These are phyloP conservation scores for Straminergon stramineum DNA, from an alignment of 225 moss, liverwort and hornwort genomes.

Conservation along the genomic window DNA sequence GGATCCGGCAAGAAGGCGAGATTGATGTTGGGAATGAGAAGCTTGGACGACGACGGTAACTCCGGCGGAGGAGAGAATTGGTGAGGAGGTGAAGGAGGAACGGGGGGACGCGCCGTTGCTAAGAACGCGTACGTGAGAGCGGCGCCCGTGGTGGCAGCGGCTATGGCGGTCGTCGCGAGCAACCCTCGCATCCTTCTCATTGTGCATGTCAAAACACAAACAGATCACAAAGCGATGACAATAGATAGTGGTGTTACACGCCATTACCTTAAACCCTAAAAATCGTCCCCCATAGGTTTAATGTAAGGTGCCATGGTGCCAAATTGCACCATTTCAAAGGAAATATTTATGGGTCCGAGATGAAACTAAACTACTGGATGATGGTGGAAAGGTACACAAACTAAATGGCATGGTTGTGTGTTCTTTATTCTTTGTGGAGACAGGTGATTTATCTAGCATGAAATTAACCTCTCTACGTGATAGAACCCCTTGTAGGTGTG, in stretches of 20 bases:
- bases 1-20: conserved; percentile 6
- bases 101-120: neutral
- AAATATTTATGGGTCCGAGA: too few relatives aligned
- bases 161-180: neutral
- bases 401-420: too few relatives aligned
- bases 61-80: conserved; percentile 2
- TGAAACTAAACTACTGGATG: too few relatives aligned
- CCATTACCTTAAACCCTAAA: neutral
- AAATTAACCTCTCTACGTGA: too few relatives aligned
- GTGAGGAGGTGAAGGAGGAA: neutral
- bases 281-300: too few relatives aligned
- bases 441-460: too few relatives aligned
- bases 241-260: neutral
- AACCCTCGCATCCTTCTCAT: neutral
- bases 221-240: neutral
- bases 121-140: neutral
- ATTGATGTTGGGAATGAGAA: conserved; percentile 11
- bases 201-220: neutral
- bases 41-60: conserved; percentile 20
- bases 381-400: too few relatives aligned
- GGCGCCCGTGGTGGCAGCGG: neutral
- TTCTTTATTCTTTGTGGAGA: too few relatives aligned
- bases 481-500: too few relatives aligned
- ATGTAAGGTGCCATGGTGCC: too few relatives aligned
- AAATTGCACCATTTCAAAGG: neutral